phyloP scores from a whole-genome alignment of 257 asterid species.

The Anisodus tanguticus region DNA sequence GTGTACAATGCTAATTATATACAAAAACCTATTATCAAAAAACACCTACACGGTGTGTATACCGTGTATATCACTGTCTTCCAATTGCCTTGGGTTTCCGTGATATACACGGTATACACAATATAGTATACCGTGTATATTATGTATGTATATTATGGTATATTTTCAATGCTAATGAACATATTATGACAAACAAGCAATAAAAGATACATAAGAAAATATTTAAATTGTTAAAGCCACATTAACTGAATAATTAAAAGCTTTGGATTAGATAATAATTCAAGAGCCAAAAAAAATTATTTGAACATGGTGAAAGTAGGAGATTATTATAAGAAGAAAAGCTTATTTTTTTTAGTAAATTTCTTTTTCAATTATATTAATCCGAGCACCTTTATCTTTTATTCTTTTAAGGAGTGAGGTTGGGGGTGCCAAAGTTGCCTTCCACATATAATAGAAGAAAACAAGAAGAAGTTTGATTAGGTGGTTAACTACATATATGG shows the following conservation, averaged over 20 bases:
- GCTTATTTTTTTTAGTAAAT: neutral
- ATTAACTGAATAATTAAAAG: neutral
- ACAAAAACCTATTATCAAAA: too few species aligned
- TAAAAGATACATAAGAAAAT: neutral
- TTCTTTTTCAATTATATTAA: neutral
- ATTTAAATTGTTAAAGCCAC: neutral
- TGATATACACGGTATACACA: too few species aligned
- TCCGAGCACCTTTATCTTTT: neutral
- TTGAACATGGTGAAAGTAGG: neutral
- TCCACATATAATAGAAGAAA: neutral
- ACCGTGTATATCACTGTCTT: too few species aligned
- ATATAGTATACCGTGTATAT: too few species aligned
- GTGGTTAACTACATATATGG: slow-evolving; percentile 21
- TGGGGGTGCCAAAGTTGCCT: neutral
- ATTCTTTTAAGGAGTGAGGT: neutral
- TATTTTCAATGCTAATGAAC: too few species aligned
- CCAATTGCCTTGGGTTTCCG: too few species aligned
- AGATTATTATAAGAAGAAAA: neutral
- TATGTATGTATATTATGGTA: too few species aligned
- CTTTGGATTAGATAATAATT: neutral
- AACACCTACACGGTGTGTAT: too few species aligned
- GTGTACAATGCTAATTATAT: too few species aligned
- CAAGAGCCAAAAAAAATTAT: neutral
- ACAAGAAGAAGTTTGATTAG: slow-evolving; percentile 15
- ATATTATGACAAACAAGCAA: neutral